phyloP scores from a whole-genome alignment of 257 asterid species.

The Anisodus acutangulus region DNA sequence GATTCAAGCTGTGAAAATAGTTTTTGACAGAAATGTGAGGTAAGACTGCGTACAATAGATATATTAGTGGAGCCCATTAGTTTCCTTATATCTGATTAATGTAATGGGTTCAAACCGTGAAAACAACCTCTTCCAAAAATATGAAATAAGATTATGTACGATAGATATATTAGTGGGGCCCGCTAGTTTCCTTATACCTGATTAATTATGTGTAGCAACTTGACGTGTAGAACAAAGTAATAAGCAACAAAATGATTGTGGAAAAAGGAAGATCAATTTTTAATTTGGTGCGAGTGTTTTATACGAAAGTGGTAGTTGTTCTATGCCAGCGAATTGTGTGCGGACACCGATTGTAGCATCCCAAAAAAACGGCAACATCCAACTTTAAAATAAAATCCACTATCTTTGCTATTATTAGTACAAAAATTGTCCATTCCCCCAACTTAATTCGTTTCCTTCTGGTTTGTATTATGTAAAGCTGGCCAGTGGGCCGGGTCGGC shows the following conservation, averaged over 20 bases:
- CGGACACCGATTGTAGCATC: slow-evolving; percentile 34
- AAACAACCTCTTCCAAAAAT: too few species aligned
- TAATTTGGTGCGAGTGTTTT: slow-evolving; percentile 33
- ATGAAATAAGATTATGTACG: too few species aligned
- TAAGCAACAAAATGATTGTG: background rate
- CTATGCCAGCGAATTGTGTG: slow-evolving; percentile 38
- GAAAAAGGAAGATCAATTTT: background rate
- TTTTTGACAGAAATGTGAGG: too few species aligned
- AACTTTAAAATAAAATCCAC: background rate
- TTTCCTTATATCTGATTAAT: background rate
- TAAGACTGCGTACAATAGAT: too few species aligned
- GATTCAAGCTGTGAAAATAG: too few species aligned
- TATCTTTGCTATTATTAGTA: background rate
- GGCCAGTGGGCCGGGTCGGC: too few species aligned
- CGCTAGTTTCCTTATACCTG: background rate
- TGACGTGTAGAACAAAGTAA: background rate
- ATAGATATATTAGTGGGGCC: background rate
- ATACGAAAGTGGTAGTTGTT: slow-evolving; percentile 25
- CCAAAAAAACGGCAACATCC: slow-evolving; percentile 17
- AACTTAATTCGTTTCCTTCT: background rate
- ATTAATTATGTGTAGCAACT: background rate
- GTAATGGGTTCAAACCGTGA: too few species aligned
- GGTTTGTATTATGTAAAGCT: background rate
- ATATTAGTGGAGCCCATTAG: too few species aligned
- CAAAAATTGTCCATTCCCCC: background rate